Percentiles rank a stretch among this genome's conserved stretches.
These are phyloP conservation scores for Geotrichum klebahnii DNA, from an alignment of 1,139 yeast species.

Conservation along the genomic window DNA sequence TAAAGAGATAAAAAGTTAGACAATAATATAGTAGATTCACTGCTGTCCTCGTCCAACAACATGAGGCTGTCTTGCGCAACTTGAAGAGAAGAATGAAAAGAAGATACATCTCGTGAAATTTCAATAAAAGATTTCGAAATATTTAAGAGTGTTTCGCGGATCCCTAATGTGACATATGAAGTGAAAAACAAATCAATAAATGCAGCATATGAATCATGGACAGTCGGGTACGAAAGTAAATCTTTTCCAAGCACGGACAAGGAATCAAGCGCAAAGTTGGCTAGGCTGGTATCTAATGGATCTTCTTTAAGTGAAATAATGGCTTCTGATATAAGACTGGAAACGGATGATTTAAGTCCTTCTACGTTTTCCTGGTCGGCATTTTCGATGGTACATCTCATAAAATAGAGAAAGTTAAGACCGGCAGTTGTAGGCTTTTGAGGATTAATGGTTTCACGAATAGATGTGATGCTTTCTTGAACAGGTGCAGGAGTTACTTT, in stretches of 20 bases:
- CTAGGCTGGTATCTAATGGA: neutral
- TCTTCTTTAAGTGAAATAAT: conserved; percentile 3
- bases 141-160: neutral
- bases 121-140: conserved; percentile 1
- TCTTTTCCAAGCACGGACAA: conserved; percentile 1
- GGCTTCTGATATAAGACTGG: neutral
- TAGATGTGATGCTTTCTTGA: conserved; percentile 23
- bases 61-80: conserved; percentile 4
- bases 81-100: neutral
- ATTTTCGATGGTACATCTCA: conserved; percentile 8
- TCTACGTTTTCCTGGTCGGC: conserved; percentile 6
- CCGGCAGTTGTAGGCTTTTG: conserved; percentile 9
- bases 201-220: conserved; percentile 8
- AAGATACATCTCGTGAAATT: neutral
- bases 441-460: conserved; percentile 14
- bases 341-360: neutral
- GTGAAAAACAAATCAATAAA: conserved; percentile 6
- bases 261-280: conserved; percentile 2
- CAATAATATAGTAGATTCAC: neutral
- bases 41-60: conserved; percentile 1
- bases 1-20: conserved; percentile 11
- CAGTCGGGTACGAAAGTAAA: neutral
- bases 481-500: conserved; percentile 24
- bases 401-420: conserved; percentile 11
- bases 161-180: conserved; percentile 6